Evolutionary conservation across 202 grass and related monocot genomes (phyloP).

Genomic region (Sporobolus alterniflorus): DNA sequence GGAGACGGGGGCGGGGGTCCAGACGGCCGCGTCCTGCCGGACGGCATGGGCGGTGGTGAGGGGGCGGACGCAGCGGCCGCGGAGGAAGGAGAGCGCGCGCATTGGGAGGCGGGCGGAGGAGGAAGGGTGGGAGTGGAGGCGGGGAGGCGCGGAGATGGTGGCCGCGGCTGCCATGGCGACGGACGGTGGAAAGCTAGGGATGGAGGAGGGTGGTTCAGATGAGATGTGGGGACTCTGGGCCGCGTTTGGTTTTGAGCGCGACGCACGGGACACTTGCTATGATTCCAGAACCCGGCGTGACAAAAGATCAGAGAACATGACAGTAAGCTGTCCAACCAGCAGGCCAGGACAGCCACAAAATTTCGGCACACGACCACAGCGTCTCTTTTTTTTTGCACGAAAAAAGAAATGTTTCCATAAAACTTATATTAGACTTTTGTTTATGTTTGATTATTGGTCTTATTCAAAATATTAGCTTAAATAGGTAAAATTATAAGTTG

Average conservation of each 20-base stretch:
- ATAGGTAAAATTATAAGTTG: no score
- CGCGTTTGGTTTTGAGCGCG: neutral
- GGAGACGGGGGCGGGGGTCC: constrained; percentile 72
- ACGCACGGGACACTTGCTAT: neutral
- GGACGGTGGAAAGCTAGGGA: neutral
- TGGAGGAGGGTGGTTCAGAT: neutral
- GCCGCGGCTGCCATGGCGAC: constrained; percentile 30
- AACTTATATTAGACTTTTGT: no score
- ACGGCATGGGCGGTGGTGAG: constrained; percentile 51
- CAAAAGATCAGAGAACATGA: neutral
- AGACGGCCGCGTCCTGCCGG: constrained; percentile 66
- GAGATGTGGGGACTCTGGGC: neutral
- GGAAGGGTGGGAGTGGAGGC: neutral
- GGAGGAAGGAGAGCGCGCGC: constrained; percentile 40
- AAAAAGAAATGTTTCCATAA: no score
- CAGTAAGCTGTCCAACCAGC: neutral
- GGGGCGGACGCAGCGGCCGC: constrained; percentile 34
- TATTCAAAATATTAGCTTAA: no score
- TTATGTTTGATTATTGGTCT: no score
- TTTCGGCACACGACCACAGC: neutral
- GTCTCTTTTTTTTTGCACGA: neutral
- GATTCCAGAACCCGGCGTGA: neutral
- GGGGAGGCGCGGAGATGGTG: constrained; percentile 6
- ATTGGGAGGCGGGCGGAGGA: constrained; percentile 10
- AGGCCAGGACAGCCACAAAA: neutral